Percentiles rank a stretch among this genome's conserved stretches.
phyloP scores from a whole-genome alignment of 2,329 filamentous ascomycete species.

The Volutella citrinella region DNA sequence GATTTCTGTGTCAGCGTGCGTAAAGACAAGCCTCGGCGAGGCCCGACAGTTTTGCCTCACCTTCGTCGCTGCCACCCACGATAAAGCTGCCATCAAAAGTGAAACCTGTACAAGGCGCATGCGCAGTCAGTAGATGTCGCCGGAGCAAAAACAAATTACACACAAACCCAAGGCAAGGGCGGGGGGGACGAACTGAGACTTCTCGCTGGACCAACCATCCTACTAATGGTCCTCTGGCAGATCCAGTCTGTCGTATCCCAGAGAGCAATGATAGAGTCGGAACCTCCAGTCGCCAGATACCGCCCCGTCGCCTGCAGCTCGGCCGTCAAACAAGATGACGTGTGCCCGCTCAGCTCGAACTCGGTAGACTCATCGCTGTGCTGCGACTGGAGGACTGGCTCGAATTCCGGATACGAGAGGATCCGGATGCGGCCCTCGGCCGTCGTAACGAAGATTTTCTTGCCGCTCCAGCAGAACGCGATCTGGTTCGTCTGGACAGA shows the following conservation, averaged over 20 bases:
- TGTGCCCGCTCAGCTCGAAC: slow-evolving; percentile 69
- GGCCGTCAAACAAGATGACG: slow-evolving; percentile 65
- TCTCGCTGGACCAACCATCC: slow-evolving; percentile 66
- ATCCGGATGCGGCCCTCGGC: slow-evolving; percentile 70
- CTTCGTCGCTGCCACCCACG: slow-evolving; percentile 72
- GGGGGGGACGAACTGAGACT: slow-evolving; percentile 57
- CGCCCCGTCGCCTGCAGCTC: slow-evolving; percentile 69
- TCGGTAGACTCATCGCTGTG: slow-evolving; percentile 45
- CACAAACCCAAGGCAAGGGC: too few relatives aligned
- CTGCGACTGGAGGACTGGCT: slow-evolving; percentile 50
- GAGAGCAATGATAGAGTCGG: slow-evolving; percentile 70
- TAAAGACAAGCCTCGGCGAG: too few relatives aligned
- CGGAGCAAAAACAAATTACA: too few relatives aligned
- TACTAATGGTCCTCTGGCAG: slow-evolving; percentile 67
- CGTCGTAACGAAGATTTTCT: slow-evolving; percentile 68
- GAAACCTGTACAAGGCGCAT: too few relatives aligned
- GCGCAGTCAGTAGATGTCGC: too few relatives aligned
- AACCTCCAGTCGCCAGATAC: slow-evolving; percentile 71
- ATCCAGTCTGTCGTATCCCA: slow-evolving; percentile 80
- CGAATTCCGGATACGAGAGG: slow-evolving; percentile 63
- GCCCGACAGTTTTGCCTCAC: slow-evolving; percentile 35
- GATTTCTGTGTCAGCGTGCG: too few relatives aligned
- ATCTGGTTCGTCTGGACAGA: slow-evolving; percentile 67
- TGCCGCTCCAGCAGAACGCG: slow-evolving; percentile 69
- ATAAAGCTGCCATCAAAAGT: slow-evolving; percentile 76